phyloP scores from a whole-genome alignment of 352 stramenopile species.

The Globisporangium alternatum region DNA sequence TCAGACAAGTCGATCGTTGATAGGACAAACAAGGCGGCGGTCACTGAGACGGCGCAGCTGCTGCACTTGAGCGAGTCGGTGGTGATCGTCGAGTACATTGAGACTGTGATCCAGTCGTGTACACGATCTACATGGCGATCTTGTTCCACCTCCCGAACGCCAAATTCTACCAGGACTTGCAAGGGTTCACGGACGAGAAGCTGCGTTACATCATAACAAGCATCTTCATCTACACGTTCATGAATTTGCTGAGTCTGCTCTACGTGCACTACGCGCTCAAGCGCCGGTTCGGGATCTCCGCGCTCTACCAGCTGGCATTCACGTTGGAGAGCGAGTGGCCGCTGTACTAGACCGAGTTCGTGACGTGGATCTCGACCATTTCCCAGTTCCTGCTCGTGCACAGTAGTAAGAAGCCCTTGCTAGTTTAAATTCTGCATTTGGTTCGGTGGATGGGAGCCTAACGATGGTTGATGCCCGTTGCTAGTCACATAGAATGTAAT shows the following conservation, averaged over 20 bases:
- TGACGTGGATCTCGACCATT: background rate
- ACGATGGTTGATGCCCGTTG: too few relatives aligned
- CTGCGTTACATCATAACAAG: constrained; percentile 12
- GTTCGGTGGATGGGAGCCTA: too few relatives aligned
- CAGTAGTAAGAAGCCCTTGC: too few relatives aligned
- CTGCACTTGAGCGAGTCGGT: constrained; percentile 25
- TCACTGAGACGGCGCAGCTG: background rate
- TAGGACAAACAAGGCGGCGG: too few relatives aligned
- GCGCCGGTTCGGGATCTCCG: constrained; percentile 16
- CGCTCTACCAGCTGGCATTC: constrained; percentile 27
- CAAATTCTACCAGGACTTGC: constrained; percentile 15
- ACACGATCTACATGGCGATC: constrained; percentile 19
- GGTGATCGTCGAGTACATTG: constrained; percentile 26
- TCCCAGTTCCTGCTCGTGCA: background rate
- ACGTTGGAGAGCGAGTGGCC: background rate
- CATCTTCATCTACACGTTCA: constrained; percentile 19
- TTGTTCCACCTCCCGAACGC: constrained; percentile 18
- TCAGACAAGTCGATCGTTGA: too few relatives aligned
- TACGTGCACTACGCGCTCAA: constrained; percentile 15
- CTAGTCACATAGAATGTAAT: too few relatives aligned
- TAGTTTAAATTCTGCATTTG: too few relatives aligned
- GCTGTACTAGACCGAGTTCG: background rate
- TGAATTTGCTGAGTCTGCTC: constrained; percentile 20
- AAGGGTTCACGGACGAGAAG: constrained; percentile 1
- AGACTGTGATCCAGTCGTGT: constrained; percentile 26